Base-by-base conservation (phyloP, 441 rosid genomes). In the Francoa sonchifolia region DNA sequence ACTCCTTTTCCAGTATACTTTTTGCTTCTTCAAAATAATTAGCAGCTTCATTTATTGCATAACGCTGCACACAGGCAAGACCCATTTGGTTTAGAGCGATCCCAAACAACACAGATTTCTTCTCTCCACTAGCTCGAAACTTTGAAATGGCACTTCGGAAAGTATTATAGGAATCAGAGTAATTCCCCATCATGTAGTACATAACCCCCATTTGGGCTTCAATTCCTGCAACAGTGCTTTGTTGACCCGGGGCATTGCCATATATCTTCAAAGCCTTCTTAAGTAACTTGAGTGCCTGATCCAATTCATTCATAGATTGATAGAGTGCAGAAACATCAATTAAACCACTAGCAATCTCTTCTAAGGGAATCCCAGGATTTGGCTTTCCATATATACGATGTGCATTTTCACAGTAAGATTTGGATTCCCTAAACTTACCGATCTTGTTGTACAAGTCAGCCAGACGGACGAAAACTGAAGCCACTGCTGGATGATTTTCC, bases 121-220 rank as follows among this genome's bases (percentile, higher is more conserved):
- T n/a, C n/a, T n/a, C n/a, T n/a, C n/a, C n/a, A n/a, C n/a, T n/a
- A n/a, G n/a, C n/a, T n/a, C n/a, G n/a, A n/a, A n/a, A n/a, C n/a
- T n/a, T n/a, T n/a, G n/a, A n/a, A n/a, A n/a, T n/a, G n/a, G n/a
- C n/a, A n/a, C n/a, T n/a, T n/a, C n/a, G n/a, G n/a, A n/a, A n/a
- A n/a, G n/a, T n/a, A n/a, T n/a, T n/a, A n/a, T n/a, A n/a, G n/a
- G n/a, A n/a, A n/a, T n/a, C n/a, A n/a, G n/a, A n/a, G n/a, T n/a
- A n/a, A n/a, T n/a, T 65, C 35, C 72, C 72, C 37, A 62, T 51
- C 58, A 58, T 39, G 52, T 58, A 58, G 19, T 47, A 52, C 47
- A 59, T 55, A 44, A 69, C 66, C 9, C 72, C 64, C 68, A 65
- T 65, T 47, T 56, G 68, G 2, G 68, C 64, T 47, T 69, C 71